phyloP scores from a whole-genome alignment of 192 early-diverging fungal species.

The Umbelopsis sp. region DNA sequence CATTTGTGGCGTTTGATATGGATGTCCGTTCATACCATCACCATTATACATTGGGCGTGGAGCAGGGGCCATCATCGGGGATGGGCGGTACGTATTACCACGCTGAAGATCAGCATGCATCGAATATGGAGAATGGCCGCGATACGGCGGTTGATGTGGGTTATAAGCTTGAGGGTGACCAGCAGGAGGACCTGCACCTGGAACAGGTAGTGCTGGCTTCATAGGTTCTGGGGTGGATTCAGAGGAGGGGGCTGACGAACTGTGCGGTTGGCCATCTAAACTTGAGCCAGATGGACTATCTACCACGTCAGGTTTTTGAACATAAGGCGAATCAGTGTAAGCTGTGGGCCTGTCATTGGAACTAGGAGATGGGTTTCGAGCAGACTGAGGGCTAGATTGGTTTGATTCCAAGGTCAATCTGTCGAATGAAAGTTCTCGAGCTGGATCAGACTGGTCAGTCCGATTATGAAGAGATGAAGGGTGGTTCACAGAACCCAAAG shows the following conservation, averaged over 20 bases:
- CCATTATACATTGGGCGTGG: constrained; percentile 13
- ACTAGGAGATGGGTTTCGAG: not conserved
- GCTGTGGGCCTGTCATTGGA: not conserved
- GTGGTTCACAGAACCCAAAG: not conserved
- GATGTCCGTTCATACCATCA: not conserved
- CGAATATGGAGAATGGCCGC: constrained; percentile 3
- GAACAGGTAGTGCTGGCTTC: not conserved
- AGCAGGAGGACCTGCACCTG: not conserved
- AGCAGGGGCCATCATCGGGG: not conserved
- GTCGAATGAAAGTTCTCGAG: not conserved
- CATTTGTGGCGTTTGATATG: constrained; percentile 6
- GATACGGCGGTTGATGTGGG: not conserved
- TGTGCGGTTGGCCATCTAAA: not conserved
- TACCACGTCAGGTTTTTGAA: constrained; percentile 13
- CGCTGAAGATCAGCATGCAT: constrained; percentile 11
- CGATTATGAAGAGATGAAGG: not conserved
- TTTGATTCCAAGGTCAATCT: not conserved
- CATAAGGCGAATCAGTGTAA: constrained; percentile 4
- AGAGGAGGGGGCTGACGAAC: no score
- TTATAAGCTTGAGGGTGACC: constrained; percentile 5
- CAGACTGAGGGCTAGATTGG: not conserved
- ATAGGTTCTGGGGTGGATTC: no score
- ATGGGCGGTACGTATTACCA: not conserved
- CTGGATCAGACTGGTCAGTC: not conserved
- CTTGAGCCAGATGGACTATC: not conserved